These are phyloP conservation scores for Venustampulla echinocandica DNA, from an alignment of 495 filamentous ascomycete species.

Conservation along the genomic window DNA sequence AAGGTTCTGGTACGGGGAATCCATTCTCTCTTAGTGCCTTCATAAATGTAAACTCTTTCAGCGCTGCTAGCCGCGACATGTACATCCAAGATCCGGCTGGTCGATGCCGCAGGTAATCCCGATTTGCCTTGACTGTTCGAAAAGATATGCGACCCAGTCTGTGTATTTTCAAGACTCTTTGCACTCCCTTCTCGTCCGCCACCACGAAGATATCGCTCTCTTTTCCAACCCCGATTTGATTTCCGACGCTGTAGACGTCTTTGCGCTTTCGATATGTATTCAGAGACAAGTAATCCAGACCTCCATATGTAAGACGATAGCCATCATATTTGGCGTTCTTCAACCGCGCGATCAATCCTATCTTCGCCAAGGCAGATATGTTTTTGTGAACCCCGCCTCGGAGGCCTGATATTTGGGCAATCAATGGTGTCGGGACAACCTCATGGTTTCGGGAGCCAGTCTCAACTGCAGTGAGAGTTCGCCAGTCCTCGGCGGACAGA, in stretches of 20 bases:
- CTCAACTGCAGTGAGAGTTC: constrained; percentile 88
- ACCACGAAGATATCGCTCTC: constrained; percentile 95
- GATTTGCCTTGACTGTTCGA: constrained; percentile 87
- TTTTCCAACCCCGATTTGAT: constrained; percentile 93
- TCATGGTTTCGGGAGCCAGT: constrained; percentile 94
- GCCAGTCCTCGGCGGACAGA: constrained; percentile 87
- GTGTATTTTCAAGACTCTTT: constrained; percentile 85
- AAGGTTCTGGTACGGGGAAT: constrained; percentile 80
- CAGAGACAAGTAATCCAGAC: constrained; percentile 91
- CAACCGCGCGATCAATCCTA: constrained; percentile 80
- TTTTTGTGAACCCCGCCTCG: constrained; percentile 76
- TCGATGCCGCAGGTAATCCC: constrained; percentile 86
- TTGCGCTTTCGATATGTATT: constrained; percentile 74
- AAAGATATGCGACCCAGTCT: constrained; percentile 94
- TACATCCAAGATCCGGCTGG: constrained; percentile 89
- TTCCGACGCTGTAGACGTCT: constrained; percentile 81
- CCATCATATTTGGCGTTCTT: constrained; percentile 98
- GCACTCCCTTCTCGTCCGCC: constrained; percentile 53
- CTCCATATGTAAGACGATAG: constrained; percentile 94
- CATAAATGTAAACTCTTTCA: constrained; percentile 94
- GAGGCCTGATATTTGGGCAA: constrained; percentile 72
- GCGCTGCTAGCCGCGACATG: constrained; percentile 81
- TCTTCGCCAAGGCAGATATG: constrained; percentile 87
- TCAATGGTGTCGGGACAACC: constrained; percentile 84
- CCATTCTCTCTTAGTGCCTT: constrained; percentile 68